Percentiles rank a stretch among this genome's conserved stretches.
Evolutionary conservation across 176 grass and related monocot genomes (phyloP).

Genomic region (Neostapfia colusana): DNA sequence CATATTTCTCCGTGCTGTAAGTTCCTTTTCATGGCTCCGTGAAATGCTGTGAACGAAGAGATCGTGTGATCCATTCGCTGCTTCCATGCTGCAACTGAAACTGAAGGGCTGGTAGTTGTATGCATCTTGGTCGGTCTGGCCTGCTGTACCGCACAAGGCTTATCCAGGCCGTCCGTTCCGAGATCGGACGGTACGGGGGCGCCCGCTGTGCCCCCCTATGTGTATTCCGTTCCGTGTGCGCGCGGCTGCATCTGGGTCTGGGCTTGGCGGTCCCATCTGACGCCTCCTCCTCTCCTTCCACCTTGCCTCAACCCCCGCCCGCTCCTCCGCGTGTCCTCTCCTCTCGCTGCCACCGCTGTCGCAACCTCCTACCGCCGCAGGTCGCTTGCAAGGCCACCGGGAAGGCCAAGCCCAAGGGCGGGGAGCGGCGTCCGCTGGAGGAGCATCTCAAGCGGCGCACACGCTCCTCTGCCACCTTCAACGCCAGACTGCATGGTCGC

Average conservation of each 20-base stretch:
- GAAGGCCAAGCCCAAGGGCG: constrained; percentile 23
- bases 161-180: constrained; percentile 13
- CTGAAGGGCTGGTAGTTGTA: neutral
- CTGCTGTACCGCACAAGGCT: neutral
- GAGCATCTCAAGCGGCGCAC: constrained; percentile 73
- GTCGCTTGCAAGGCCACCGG: constrained; percentile 34
- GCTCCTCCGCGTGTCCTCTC: neutral
- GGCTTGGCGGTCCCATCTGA: constrained; percentile 46
- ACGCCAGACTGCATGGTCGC: constrained; percentile 54
- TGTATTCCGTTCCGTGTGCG: neutral
- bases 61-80: neutral
- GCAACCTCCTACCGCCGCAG: neutral
- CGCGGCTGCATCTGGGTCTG: neutral
- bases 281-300: constrained; percentile 45
- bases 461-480: constrained; percentile 62
- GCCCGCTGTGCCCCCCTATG: neutral
- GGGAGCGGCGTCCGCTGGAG: constrained; percentile 39
- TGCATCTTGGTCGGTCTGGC: too few relatives aligned
- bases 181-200: constrained; percentile 1
- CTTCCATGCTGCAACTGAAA: neutral
- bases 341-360: neutral
- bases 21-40: neutral
- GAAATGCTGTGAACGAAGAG: neutral
- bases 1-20: neutral
- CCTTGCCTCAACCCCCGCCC: constrained; percentile 24